Base-by-base conservation (phyloP, 306 rosid genomes). In the Cicer chorassanicum region DNA sequence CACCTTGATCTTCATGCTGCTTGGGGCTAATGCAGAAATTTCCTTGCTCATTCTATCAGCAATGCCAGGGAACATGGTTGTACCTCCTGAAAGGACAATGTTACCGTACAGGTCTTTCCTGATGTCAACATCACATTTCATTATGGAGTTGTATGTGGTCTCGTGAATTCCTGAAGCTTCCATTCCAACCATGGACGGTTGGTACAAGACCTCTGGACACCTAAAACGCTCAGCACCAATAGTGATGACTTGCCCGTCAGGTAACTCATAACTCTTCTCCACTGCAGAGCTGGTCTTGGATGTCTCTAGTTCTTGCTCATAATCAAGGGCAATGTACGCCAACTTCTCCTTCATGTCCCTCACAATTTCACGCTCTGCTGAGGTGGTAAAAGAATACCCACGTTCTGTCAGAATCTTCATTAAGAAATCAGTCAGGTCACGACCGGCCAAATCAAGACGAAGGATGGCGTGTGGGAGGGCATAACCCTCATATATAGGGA, bases 1-100 rank as follows among this genome's bases (percentile, higher is more conserved):
- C 42, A 85, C 89, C 84, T 85, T 82, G 82, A 85, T 79, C 82
- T 85, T 82, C 89, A 85, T 82, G 74, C 86, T 85, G 70, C 89
- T 79, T 0, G 89, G 89, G 14, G 89, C 89, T 6, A 85, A 59
- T 11, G 89, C 89, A 46, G 89, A 75, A 59, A 85, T 85, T 61
- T 85, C 89, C 82, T 85, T 85, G 84, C 86, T 82, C 86, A 85
- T 85, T 69, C 89, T 79, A 73, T 85, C 82, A 68, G 89, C 89
- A 62, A 85, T 82, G 56, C 89, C 89, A 1, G 84, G 84, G 70
- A 85, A 85, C 89, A 85, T 82, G 64, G 89, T 85, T 61, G 89
- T 79, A 39, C 89, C 89, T 18, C 89, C 89, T 42, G 82, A 82
- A 8, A 82, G 89, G 44, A 85, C 89, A 76, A 85, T 85, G 81